Evolutionary conservation across 768 basidiomycete genomes (phyloP).

Genomic region (Saitozyma podzolica): DNA sequence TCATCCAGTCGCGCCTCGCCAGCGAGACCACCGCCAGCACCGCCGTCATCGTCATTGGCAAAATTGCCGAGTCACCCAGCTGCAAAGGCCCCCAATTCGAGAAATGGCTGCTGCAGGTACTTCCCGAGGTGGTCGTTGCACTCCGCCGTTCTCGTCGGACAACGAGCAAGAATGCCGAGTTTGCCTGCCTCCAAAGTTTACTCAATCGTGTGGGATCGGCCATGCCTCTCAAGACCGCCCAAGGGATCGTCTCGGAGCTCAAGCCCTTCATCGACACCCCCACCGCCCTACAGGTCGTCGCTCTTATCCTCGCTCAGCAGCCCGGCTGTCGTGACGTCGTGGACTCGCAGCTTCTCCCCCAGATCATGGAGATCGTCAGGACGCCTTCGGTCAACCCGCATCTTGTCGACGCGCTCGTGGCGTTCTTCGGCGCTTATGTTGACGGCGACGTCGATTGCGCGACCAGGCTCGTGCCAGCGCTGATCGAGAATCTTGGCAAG

Average conservation of each 20-base stretch:
- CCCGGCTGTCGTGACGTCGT: constrained; percentile 32
- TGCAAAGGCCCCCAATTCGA: constrained; percentile 47
- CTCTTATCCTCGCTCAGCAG: constrained; percentile 61
- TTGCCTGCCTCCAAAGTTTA: constrained; percentile 66
- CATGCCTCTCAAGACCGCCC: constrained; percentile 62
- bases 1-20: constrained; percentile 43
- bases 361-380: constrained; percentile 61
- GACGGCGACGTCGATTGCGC: constrained; percentile 79
- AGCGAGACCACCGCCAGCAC: constrained; percentile 54
- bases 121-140: constrained; percentile 73
- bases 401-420: constrained; percentile 75
- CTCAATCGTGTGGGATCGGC: constrained; percentile 33
- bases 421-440: constrained; percentile 80
- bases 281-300: constrained; percentile 51
- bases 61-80: constrained; percentile 62
- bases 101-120: constrained; percentile 73
- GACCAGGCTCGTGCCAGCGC: constrained; percentile 73
- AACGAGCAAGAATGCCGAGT: constrained; percentile 74
- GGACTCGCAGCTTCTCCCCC: constrained; percentile 45
- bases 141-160: constrained; percentile 77
- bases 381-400: constrained; percentile 75
- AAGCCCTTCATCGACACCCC: constrained; percentile 71
- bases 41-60: constrained; percentile 72
- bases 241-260: constrained; percentile 69
- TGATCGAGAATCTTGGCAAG: constrained; percentile 70